Conservation (phyloP, 352 stramenopile genomes). For the Phytopythium ostracodes region DNA sequence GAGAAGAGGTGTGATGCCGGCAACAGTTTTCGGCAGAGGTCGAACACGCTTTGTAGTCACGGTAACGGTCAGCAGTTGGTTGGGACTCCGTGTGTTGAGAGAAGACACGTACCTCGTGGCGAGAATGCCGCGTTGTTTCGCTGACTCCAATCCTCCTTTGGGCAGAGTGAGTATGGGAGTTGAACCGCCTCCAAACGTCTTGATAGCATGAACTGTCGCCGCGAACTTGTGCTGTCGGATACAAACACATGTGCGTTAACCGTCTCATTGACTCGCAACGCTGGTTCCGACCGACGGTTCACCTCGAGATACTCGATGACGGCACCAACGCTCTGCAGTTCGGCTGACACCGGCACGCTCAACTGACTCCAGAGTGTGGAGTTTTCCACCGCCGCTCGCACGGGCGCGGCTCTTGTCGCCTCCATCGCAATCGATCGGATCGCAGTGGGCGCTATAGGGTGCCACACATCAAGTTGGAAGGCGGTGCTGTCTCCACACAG, state of each 20-base stretch:
- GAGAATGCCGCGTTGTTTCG: background rate
- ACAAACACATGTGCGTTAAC: background rate
- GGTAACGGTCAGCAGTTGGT: background rate
- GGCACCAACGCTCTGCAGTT: conserved; percentile 14
- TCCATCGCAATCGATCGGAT: conserved; percentile 26
- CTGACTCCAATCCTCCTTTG: background rate
- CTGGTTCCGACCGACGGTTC: background rate
- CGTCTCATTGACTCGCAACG: background rate
- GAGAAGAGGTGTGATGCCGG: background rate
- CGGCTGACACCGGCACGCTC: conserved; percentile 15
- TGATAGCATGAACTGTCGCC: background rate
- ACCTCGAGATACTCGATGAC: conserved; percentile 36
- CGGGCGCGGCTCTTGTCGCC: conserved; percentile 17
- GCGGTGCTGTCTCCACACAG: conserved; percentile 5
- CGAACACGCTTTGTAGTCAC: background rate
- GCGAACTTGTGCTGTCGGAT: background rate
- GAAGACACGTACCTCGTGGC: background rate
- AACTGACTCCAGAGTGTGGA: conserved; percentile 36
- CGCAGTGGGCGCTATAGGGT: conserved; percentile 6
- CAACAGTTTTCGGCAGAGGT: background rate
- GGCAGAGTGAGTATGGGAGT: background rate
- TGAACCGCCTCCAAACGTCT: background rate
- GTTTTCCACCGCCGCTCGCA: conserved; percentile 27
- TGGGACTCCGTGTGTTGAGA: too few species aligned
- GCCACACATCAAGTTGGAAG: background rate